Conservation (phyloP, 78 protist species). For the Speleostelium caveatum region DNA sequence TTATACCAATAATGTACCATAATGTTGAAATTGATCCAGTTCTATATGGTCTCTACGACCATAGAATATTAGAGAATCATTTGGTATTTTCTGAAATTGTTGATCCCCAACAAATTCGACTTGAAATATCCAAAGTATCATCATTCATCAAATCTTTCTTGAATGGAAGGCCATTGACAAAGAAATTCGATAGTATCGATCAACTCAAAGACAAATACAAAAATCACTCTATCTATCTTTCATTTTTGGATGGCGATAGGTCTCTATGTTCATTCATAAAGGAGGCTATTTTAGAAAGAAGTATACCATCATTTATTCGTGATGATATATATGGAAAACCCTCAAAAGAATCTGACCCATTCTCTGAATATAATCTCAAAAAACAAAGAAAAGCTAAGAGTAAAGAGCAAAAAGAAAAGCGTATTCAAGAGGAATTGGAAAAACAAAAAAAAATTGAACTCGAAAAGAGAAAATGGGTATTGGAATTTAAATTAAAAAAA, state of each 20-base stretch:
- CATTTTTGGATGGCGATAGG: background rate
- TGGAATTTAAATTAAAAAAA: background rate
- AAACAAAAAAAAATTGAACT: background rate
- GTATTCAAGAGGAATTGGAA: background rate
- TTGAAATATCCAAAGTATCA: background rate
- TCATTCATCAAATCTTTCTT: slow-evolving; percentile 6
- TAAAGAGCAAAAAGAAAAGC: background rate
- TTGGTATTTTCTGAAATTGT: background rate
- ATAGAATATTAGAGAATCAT: background rate
- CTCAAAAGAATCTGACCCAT: background rate
- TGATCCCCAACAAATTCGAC: background rate
- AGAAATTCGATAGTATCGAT: background rate
- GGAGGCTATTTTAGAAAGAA: background rate
- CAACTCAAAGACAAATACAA: background rate
- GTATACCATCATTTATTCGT: background rate
- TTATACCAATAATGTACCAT: slow-evolving; percentile 21
- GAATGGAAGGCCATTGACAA: background rate
- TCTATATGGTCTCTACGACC: slow-evolving; percentile 28
- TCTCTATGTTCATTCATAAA: background rate
- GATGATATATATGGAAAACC: slow-evolving; percentile 17
- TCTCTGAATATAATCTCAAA: background rate
- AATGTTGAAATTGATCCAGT: slow-evolving; percentile 38
- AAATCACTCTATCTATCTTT: background rate
- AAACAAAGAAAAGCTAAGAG: background rate
- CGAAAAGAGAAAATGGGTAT: too few relatives aligned